These are phyloP conservation scores for Psilocybe mexicana DNA, from an alignment of 1,284 basidiomycete genomes.

Conservation along the genomic window DNA sequence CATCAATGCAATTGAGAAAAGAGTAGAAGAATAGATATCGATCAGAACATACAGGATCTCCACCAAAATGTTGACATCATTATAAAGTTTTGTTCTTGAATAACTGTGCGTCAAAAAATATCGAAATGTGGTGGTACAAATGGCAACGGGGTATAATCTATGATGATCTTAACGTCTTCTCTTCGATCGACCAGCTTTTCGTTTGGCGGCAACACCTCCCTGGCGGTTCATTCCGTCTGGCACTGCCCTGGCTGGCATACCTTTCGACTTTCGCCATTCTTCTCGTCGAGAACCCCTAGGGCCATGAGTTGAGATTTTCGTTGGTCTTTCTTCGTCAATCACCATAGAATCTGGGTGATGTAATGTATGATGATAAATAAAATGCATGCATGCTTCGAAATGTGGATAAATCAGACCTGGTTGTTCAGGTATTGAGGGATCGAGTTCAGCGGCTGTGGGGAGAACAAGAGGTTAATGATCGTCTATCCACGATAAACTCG, in stretches of 20 bases:
- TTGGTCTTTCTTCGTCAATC: slow-evolving; percentile 44
- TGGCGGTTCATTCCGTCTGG: slow-evolving; percentile 64
- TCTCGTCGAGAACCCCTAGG: slow-evolving; percentile 69
- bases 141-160: slow-evolving; percentile 20
- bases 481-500: slow-evolving; percentile 33
- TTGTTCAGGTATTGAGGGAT: slow-evolving; percentile 25
- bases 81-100: neutral
- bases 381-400: slow-evolving; percentile 7
- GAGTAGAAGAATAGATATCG: too few relatives aligned
- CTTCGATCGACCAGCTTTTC: slow-evolving; percentile 68
- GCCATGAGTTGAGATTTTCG: slow-evolving; percentile 71
- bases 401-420: slow-evolving; percentile 31
- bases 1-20: neutral
- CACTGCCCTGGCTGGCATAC: slow-evolving; percentile 52
- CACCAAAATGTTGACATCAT: too few relatives aligned
- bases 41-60: too few relatives aligned
- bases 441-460: slow-evolving; percentile 33
- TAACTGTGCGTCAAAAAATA: slow-evolving; percentile 1
- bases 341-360: slow-evolving; percentile 50
- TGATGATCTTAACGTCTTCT: slow-evolving; percentile 54
- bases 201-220: slow-evolving; percentile 55
- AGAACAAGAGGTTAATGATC: slow-evolving; percentile 37
- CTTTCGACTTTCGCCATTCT: slow-evolving; percentile 75
- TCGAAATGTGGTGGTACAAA: slow-evolving; percentile 17
- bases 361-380: slow-evolving; percentile 13